Conservation (phyloP, 2,329 filamentous ascomycete genomes). For the Scedosporium aurantiacum region DNA sequence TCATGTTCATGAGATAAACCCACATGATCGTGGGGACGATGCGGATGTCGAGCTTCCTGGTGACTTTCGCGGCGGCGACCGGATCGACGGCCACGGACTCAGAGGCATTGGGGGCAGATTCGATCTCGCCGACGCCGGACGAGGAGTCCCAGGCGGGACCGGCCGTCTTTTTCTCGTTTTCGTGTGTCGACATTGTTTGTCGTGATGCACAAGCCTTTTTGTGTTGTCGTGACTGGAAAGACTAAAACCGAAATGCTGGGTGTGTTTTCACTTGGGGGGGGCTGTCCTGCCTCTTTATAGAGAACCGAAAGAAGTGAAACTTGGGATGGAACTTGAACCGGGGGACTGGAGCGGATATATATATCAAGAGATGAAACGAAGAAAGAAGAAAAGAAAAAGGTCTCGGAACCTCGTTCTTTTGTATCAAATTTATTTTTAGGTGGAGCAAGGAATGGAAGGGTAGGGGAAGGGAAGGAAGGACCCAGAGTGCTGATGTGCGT, state of each 20-base stretch:
- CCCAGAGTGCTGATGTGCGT: not conserved
- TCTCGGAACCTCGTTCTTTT: too few relatives aligned
- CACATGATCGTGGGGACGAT: slow-evolving; percentile 22
- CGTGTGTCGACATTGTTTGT: not conserved
- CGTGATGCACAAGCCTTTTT: not conserved
- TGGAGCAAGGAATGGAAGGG: too few relatives aligned
- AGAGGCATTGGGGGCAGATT: not conserved
- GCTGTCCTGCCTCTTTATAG: not conserved
- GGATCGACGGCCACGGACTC: not conserved
- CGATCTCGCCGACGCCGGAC: not conserved
- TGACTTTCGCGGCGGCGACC: not conserved
- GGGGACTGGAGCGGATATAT: not conserved
- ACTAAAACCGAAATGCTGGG: not conserved
- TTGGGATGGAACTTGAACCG: not conserved
- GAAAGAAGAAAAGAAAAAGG: too few relatives aligned
- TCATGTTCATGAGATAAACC: slow-evolving; percentile 24
- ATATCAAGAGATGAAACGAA: too few relatives aligned
- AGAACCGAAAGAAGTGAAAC: not conserved
- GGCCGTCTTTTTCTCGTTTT: slow-evolving; percentile 1
- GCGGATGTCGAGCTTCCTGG: slow-evolving; percentile 19
- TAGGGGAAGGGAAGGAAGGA: too few relatives aligned
- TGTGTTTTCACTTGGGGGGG: too few relatives aligned
- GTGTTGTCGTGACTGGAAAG: not conserved
- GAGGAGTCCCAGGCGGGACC: not conserved
- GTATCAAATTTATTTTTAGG: too few relatives aligned